These are phyloP conservation scores for Boletus sensibilis DNA, from an alignment of 768 basidiomycete species.

Conservation along the genomic window DNA sequence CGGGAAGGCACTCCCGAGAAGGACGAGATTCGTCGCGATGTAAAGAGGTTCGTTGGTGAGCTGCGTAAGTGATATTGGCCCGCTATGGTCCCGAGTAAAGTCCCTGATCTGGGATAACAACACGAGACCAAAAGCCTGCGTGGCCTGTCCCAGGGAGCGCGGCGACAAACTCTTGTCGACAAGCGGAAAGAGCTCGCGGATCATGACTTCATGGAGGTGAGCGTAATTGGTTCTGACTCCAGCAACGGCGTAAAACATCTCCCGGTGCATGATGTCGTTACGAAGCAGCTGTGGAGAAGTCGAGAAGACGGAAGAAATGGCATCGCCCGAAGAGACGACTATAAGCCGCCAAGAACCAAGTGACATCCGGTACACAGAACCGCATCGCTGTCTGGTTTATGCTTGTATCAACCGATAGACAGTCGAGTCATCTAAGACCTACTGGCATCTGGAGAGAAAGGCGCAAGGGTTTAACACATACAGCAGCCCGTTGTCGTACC, in stretches of 20 bases:
- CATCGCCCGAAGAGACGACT: slow-evolving; percentile 15
- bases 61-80: slow-evolving; percentile 13
- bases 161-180: slow-evolving; percentile 20
- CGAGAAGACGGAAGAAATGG: slow-evolving; percentile 12
- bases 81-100: neutral
- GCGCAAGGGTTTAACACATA: slow-evolving; percentile 14
- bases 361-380: slow-evolving; percentile 15
- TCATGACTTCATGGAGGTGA: slow-evolving; percentile 17
- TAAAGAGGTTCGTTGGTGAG: slow-evolving; percentile 23
- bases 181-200: slow-evolving; percentile 21
- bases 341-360: slow-evolving; percentile 19
- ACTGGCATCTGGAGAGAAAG: slow-evolving; percentile 25
- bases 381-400: slow-evolving; percentile 12
- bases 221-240: slow-evolving; percentile 7
- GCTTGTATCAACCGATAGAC: neutral
- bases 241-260: slow-evolving; percentile 14
- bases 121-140: slow-evolving; percentile 7
- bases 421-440: neutral
- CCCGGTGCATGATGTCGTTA: slow-evolving; percentile 8
- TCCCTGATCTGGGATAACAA: slow-evolving; percentile 15
- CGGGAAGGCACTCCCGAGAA: slow-evolving; percentile 23
- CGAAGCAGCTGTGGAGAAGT: slow-evolving; percentile 6
- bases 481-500: slow-evolving; percentile 17
- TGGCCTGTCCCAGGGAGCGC: slow-evolving; percentile 12
- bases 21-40: slow-evolving; percentile 13